These are phyloP conservation scores for Trichoderma sp. DNA, from an alignment of 2,329 filamentous ascomycete genomes.

Conservation along the genomic window DNA sequence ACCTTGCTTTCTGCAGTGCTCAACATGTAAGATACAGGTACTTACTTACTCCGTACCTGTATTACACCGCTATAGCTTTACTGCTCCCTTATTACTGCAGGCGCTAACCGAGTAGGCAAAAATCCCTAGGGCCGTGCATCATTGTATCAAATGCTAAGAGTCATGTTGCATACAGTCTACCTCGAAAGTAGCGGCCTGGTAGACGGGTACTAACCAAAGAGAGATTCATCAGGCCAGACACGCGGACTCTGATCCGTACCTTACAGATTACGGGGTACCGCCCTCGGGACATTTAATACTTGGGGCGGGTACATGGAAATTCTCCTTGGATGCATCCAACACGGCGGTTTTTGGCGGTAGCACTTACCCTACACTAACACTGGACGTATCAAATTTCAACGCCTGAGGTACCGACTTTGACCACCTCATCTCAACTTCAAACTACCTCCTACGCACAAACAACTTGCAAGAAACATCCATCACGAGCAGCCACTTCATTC, in stretches of 20 bases:
- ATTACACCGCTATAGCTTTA: neutral
- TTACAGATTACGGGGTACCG: neutral
- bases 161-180: conserved; percentile 2
- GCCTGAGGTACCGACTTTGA: neutral
- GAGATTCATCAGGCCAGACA: neutral
- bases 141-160: neutral
- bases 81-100: neutral
- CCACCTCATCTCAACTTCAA: neutral
- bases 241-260: neutral
- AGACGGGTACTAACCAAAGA: neutral
- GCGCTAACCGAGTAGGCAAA: neutral
- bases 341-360: neutral
- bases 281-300: neutral
- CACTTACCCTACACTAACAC: neutral
- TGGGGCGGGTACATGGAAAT: neutral
- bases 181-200: neutral
- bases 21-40: neutral
- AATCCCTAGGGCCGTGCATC: neutral
- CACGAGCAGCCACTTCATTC: neutral
- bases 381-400: neutral
- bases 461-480: neutral
- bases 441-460: neutral
- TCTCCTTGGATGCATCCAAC: neutral
- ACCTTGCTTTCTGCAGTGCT: neutral
- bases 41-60: neutral